Evolutionary conservation across 1,284 basidiomycete genomes (phyloP).

Genomic region (Cutaneotrichosporon curvatum): DNA sequence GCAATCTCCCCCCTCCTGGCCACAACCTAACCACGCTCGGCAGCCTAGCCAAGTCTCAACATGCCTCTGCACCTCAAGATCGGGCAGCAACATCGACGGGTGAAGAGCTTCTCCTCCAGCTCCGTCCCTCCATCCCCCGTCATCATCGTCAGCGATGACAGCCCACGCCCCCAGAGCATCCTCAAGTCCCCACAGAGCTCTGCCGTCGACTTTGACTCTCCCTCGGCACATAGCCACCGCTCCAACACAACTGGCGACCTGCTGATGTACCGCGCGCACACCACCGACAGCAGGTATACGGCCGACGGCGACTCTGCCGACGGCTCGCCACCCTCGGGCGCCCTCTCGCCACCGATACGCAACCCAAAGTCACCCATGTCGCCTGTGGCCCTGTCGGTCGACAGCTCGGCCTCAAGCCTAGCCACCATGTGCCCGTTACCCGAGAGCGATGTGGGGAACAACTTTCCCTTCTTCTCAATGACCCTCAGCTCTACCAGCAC

Average conservation of each 20-base stretch:
- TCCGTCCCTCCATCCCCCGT: neutral
- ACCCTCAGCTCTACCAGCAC: constrained; percentile 34
- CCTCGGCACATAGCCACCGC: neutral
- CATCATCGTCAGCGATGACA: constrained; percentile 3
- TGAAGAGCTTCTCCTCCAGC: too few species aligned
- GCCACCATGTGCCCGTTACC: constrained; percentile 33
- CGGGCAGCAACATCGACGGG: too few species aligned
- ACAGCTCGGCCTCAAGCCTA: neutral
- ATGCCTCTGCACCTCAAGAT: too few species aligned
- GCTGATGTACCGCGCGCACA: neutral
- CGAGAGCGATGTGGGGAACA: constrained; percentile 5
- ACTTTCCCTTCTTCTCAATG: constrained; percentile 40
- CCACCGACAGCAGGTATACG: constrained; percentile 1
- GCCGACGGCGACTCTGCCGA: neutral
- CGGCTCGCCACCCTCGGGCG: too few species aligned
- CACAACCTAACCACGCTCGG: too few species aligned
- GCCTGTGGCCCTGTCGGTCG: too few species aligned
- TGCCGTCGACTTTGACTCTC: neutral
- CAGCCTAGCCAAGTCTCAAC: too few species aligned
- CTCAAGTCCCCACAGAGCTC: neutral
- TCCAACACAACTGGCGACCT: too few species aligned
- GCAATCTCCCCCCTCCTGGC: too few species aligned
- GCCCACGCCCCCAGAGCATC: neutral
- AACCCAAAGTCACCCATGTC: too few species aligned
- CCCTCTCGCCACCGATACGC: too few species aligned